A percentile compares a stretch with the other conserved stretches of the same genome.
phyloP scores from a whole-genome alignment of 2,329 filamentous ascomycete species.

The Teratosphaeria destructans region DNA sequence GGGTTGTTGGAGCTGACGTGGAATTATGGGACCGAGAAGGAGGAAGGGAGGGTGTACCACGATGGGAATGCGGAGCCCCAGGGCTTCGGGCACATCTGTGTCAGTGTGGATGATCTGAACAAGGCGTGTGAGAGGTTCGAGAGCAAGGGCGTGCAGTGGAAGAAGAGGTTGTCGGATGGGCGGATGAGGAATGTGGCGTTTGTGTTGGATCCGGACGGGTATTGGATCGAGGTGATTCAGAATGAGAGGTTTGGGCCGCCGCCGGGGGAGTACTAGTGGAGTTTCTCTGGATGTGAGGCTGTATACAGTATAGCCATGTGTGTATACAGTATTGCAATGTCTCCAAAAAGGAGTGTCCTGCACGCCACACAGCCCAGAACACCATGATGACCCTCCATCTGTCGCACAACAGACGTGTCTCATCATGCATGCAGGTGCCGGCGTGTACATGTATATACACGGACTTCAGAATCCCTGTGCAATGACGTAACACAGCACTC shows the following conservation, averaged over 20 bases:
- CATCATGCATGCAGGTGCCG: too few species aligned
- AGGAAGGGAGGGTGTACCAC: constrained; percentile 76
- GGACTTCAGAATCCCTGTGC: not conserved
- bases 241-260: constrained; percentile 54
- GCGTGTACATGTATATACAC: too few species aligned
- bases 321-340: too few species aligned
- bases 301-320: too few species aligned
- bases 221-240: constrained; percentile 72
- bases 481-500: not conserved
- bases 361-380: too few species aligned
- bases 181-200: constrained; percentile 99
- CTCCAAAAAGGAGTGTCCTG: too few species aligned
- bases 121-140: constrained; percentile 53
- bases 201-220: constrained; percentile 67
- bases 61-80: constrained; percentile 86
- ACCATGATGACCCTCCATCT: too few species aligned
- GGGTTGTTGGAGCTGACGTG: constrained; percentile 85
- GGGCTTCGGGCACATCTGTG: constrained; percentile 80
- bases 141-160: constrained; percentile 71
- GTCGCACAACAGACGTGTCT: too few species aligned
- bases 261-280: constrained; percentile 6
- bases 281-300: not conserved
- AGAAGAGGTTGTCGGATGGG: constrained; percentile 89
- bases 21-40: constrained; percentile 75
- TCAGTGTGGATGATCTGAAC: constrained; percentile 1